These are phyloP conservation scores for Melanogaster broomeanus DNA, from an alignment of 768 basidiomycete genomes.

Conservation along the genomic window DNA sequence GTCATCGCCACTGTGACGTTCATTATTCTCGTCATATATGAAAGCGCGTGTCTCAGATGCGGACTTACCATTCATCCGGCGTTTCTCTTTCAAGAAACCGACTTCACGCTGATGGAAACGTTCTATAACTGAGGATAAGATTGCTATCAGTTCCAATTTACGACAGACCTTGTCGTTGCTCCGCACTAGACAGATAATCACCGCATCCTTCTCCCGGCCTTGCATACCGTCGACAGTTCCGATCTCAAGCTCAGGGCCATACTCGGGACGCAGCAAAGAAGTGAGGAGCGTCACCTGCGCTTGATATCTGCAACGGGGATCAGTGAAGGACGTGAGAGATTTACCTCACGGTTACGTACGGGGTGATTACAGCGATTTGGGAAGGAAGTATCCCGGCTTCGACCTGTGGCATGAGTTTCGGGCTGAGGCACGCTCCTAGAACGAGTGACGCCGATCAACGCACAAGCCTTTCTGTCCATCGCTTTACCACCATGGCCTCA, in stretches of 20 bases:
- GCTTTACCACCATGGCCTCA: conserved; percentile 82
- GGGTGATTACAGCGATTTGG: conserved; percentile 88
- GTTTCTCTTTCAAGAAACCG: conserved; percentile 91
- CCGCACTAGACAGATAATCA: conserved; percentile 89
- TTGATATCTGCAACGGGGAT: conserved; percentile 66
- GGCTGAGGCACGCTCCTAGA: not conserved
- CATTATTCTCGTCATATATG: not conserved
- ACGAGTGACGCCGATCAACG: conserved; percentile 16
- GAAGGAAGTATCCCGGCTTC: conserved; percentile 58
- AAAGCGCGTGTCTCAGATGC: not conserved
- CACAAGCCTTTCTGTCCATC: conserved; percentile 82
- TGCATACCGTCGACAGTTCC: conserved; percentile 98
- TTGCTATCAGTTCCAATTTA: not conserved
- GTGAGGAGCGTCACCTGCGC: conserved; percentile 89
- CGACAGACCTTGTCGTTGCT: conserved; percentile 76
- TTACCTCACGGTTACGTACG: conserved; percentile 47
- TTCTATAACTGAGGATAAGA: conserved; percentile 3
- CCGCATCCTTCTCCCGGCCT: conserved; percentile 93
- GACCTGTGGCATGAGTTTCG: conserved; percentile 41
- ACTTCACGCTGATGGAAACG: conserved; percentile 66
- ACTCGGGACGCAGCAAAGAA: conserved; percentile 68
- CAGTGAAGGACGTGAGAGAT: not conserved
- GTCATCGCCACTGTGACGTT: conserved; percentile 81
- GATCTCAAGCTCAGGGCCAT: conserved; percentile 76
- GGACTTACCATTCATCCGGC: conserved; percentile 79